Evolutionary conservation across 202 grass and related monocot genomes (phyloP).

Genomic region (Digitaria exilis): DNA sequence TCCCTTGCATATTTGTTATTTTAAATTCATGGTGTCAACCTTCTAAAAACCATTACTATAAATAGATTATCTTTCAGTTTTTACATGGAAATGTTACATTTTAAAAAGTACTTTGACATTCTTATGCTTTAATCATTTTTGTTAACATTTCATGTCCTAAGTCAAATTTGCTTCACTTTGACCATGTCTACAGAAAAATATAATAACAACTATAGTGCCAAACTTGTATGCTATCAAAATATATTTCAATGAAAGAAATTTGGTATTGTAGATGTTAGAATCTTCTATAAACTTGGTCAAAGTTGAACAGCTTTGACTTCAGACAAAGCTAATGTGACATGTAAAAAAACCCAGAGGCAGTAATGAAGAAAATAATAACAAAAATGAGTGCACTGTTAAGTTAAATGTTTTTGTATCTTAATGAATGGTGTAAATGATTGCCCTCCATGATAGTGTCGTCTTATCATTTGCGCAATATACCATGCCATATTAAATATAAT

Average conservation of each 20-base stretch:
- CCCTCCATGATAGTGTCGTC: background rate
- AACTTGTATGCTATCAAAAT: no score
- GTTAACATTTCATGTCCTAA: no score
- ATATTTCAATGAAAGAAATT: no score
- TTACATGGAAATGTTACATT: background rate
- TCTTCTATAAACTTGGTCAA: no score
- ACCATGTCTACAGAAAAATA: no score
- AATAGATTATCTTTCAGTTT: background rate
- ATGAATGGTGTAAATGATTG: background rate
- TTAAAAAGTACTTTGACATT: background rate
- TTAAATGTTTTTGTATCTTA: background rate
- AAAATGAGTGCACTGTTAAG: background rate
- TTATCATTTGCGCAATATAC: background rate
- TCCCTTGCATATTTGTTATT: background rate
- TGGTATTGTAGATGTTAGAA: no score
- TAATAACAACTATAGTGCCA: no score
- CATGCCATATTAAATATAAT: background rate
- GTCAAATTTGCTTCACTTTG: no score
- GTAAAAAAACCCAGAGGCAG: no score
- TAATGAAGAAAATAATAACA: background rate
- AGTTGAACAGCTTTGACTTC: no score
- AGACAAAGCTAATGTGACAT: no score
- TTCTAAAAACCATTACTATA: background rate
- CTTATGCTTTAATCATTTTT: conserved; percentile 9
- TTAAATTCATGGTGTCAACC: conserved; percentile 4